Conservation (phyloP, 1,139 yeast genomes). For the Saccharomyces hybrid region DNA sequence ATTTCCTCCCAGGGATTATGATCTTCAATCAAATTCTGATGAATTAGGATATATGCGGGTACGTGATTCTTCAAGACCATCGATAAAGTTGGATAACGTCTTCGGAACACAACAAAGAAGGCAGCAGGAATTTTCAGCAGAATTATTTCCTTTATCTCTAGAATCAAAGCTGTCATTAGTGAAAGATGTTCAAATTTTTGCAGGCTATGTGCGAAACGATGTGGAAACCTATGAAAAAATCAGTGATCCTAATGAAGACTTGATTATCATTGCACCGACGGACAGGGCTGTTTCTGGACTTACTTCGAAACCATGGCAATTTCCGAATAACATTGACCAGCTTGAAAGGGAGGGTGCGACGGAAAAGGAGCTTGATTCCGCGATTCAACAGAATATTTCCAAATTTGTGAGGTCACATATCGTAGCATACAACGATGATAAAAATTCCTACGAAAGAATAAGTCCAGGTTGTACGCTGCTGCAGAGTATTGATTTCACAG, state of each 20-base stretch:
- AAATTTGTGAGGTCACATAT: slow-evolving; percentile 51
- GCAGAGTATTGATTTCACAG: slow-evolving; percentile 18
- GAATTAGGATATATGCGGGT: not conserved
- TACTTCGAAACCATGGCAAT: slow-evolving; percentile 60
- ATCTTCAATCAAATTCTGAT: not conserved
- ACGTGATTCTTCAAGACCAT: not conserved
- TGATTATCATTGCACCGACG: slow-evolving; percentile 53
- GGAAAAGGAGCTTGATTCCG: slow-evolving; percentile 39
- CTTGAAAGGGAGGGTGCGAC: slow-evolving; percentile 16
- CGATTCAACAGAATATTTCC: slow-evolving; percentile 41
- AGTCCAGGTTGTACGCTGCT: slow-evolving; percentile 22
- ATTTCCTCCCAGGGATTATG: not conserved
- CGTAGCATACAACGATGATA: slow-evolving; percentile 30
- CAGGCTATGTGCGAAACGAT: slow-evolving; percentile 22
- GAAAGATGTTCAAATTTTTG: slow-evolving; percentile 19
- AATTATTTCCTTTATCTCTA: slow-evolving; percentile 5
- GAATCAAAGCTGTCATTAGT: slow-evolving; percentile 19
- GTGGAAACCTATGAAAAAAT: slow-evolving; percentile 10
- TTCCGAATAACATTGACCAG: slow-evolving; percentile 42
- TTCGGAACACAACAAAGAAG: not conserved
- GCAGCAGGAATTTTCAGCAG: not conserved
- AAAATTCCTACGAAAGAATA: slow-evolving; percentile 8
- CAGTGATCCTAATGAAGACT: slow-evolving; percentile 13
- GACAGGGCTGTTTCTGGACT: slow-evolving; percentile 43
- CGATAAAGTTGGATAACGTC: slow-evolving; percentile 1